Percentiles rank a stretch among this genome's conserved stretches.
These are phyloP conservation scores for Agaricus blazei DNA, from an alignment of 768 basidiomycete species.

Conservation along the genomic window DNA sequence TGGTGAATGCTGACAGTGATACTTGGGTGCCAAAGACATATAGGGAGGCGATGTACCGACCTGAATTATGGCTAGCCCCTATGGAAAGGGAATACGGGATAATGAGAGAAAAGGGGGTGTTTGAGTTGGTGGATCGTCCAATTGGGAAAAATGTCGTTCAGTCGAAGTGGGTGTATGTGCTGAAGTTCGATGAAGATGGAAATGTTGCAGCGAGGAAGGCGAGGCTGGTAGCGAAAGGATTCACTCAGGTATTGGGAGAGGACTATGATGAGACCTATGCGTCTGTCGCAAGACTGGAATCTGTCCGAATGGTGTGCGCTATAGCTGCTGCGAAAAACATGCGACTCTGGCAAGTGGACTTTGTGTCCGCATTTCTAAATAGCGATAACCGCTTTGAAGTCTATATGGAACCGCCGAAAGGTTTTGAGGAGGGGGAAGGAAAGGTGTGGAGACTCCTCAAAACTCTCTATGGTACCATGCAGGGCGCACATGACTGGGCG, in stretches of 20 bases:
- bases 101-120: not conserved
- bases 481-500: constrained; percentile 12
- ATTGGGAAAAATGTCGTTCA: constrained; percentile 6
- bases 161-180: constrained; percentile 10
- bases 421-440: constrained; percentile 3
- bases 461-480: constrained; percentile 16
- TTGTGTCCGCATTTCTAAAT: constrained; percentile 16
- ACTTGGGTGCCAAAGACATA: not conserved
- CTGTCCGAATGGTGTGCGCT: constrained; percentile 14
- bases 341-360: constrained; percentile 17
- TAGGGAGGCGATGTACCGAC: constrained; percentile 3
- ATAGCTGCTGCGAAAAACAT: constrained; percentile 7
- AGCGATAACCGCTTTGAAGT: constrained; percentile 15
- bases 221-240: constrained; percentile 14
- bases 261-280: constrained; percentile 16
- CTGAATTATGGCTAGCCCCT: constrained; percentile 9
- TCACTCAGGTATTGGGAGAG: constrained; percentile 12
- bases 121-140: constrained; percentile 7
- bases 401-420: constrained; percentile 12
- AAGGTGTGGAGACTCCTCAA: constrained; percentile 13
- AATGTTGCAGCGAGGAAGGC: constrained; percentile 13
- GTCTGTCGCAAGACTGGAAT: constrained; percentile 13
- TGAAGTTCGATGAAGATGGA: constrained; percentile 13
- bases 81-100: not conserved
- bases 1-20: too few relatives aligned